Percentiles rank a stretch among this genome's conserved stretches.
Conservation (phyloP, 2,329 filamentous ascomycete genomes). For the Fusarium camptoceras region DNA sequence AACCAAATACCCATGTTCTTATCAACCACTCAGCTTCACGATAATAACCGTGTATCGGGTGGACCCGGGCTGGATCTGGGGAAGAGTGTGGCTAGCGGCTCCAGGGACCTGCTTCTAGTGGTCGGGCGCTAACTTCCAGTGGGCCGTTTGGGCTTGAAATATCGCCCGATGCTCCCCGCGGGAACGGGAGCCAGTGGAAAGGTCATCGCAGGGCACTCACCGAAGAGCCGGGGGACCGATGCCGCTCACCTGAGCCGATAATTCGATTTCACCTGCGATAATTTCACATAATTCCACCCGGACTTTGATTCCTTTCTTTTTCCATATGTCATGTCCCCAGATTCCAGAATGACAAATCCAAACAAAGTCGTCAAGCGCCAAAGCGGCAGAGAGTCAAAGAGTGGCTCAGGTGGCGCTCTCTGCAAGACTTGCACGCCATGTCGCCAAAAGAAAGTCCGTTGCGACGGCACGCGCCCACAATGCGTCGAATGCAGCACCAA, state of each 20-base stretch:
- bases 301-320: neutral
- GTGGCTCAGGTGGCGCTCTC: slow-evolving; percentile 41
- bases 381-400: slow-evolving; percentile 36
- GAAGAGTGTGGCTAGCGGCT: slow-evolving; percentile 24
- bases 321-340: neutral
- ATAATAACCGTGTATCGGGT: slow-evolving; percentile 31
- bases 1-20: neutral
- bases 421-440: slow-evolving; percentile 53
- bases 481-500: slow-evolving; percentile 49
- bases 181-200: slow-evolving; percentile 5
- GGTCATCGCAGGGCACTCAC: slow-evolving; percentile 10
- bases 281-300: neutral
- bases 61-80: slow-evolving; percentile 41
- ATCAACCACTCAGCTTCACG: slow-evolving; percentile 21
- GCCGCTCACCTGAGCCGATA: slow-evolving; percentile 37
- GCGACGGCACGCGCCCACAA: slow-evolving; percentile 50
- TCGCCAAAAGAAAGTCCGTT: slow-evolving; percentile 53
- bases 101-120: slow-evolving; percentile 34
- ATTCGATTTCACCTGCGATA: slow-evolving; percentile 10
- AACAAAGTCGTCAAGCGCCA: slow-evolving; percentile 43
- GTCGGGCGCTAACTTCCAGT: slow-evolving; percentile 29
- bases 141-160: slow-evolving; percentile 39
- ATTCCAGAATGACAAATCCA: slow-evolving; percentile 35
- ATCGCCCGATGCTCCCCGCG: slow-evolving; percentile 38
- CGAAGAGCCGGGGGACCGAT: slow-evolving; percentile 37